Conservation (phyloP, 2,329 filamentous ascomycete genomes). For the Lasiodiplodia theobromae region DNA sequence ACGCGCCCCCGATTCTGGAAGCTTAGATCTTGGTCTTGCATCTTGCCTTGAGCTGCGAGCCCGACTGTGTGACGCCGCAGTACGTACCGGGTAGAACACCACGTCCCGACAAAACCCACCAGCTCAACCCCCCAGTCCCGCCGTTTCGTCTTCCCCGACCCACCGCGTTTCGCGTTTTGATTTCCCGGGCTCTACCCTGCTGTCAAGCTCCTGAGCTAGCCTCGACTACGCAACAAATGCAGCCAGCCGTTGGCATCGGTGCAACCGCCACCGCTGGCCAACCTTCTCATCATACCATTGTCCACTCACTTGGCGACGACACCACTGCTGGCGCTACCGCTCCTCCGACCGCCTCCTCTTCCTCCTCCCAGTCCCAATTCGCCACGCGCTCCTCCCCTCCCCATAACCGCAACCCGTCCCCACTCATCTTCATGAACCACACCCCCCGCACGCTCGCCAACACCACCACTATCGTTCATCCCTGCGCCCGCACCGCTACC, state of each 20-base stretch:
- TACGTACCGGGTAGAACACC: not conserved
- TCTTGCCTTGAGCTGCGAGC: not conserved
- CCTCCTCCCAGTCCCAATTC: not conserved
- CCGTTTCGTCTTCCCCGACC: constrained; percentile 1
- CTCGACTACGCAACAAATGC: constrained; percentile 10
- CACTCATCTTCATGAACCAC: constrained; percentile 41
- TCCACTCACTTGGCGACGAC: not conserved
- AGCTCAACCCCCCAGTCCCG: not conserved
- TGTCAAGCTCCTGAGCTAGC: not conserved
- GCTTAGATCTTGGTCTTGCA: not conserved
- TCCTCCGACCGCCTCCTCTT: not conserved
- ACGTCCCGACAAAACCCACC: not conserved
- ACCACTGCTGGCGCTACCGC: not conserved
- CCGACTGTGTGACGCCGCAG: not conserved
- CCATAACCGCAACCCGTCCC: constrained; percentile 14
- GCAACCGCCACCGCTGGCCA: constrained; percentile 2
- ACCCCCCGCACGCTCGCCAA: constrained; percentile 42
- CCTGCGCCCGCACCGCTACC: constrained; percentile 6
- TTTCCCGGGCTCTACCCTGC: not conserved
- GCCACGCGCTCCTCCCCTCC: not conserved
- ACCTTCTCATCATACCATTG: not conserved
- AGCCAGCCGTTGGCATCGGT: constrained; percentile 17
- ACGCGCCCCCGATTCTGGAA: not conserved
- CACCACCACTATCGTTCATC: constrained; percentile 4
- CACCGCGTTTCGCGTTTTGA: not conserved